Conservation (phyloP, 176 grass and related monocot species). For the Luzula sylvatica region DNA sequence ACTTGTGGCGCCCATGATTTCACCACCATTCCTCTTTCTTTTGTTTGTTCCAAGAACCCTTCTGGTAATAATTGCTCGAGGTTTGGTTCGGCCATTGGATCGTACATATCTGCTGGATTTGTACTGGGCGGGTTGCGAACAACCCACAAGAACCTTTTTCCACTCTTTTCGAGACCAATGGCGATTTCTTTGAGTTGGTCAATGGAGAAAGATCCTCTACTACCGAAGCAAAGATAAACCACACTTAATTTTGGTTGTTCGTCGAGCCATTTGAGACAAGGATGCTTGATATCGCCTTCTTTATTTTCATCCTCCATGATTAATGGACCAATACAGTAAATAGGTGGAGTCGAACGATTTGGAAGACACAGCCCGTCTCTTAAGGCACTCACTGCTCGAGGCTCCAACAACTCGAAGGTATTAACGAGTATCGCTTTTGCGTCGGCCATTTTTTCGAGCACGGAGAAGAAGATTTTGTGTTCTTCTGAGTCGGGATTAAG, state of each 20-base stretch:
- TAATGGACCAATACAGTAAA: constrained; percentile 37
- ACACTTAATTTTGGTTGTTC: constrained; percentile 22
- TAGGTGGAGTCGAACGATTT: background rate
- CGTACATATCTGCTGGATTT: background rate
- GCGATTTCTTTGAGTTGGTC: constrained; percentile 39
- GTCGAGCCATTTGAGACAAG: constrained; percentile 36
- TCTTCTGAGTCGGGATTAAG: background rate
- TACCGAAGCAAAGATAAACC: constrained; percentile 38
- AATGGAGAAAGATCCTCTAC: background rate
- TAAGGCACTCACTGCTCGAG: constrained; percentile 1
- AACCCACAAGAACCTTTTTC: constrained; percentile 36
- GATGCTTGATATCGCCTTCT: background rate
- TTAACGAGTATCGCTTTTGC: constrained; percentile 25
- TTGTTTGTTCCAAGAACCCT: constrained; percentile 24
- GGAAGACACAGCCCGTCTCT: background rate
- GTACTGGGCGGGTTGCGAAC: constrained; percentile 7
- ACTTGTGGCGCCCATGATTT: constrained; percentile 33
- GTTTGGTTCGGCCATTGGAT: constrained; percentile 1
- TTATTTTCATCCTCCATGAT: background rate
- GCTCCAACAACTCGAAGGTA: constrained; percentile 29
- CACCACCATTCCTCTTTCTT: constrained; percentile 12
- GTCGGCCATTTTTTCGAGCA: background rate
- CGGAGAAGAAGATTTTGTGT: background rate
- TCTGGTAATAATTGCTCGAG: constrained; percentile 15
- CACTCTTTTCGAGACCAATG: constrained; percentile 25